These are phyloP conservation scores for Chlamydomonas reinhardtii DNA, from an alignment of 163 green algal species.

Conservation along the genomic window DNA sequence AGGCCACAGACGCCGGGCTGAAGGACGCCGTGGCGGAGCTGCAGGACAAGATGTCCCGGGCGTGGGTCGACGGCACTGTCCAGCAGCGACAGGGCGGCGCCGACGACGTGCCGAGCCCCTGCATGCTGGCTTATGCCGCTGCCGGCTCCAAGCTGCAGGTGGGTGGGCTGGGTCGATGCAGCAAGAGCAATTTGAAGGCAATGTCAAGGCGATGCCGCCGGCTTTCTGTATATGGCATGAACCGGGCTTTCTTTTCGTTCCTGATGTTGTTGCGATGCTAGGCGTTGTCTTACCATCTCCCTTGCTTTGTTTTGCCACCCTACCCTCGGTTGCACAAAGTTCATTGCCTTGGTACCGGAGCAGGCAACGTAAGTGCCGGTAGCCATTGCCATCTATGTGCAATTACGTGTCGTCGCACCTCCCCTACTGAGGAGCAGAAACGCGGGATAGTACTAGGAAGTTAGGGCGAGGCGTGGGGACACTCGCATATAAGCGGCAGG, in stretches of 20 bases:
- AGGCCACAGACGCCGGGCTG: not conserved
- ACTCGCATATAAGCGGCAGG: no score
- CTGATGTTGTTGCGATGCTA: not conserved
- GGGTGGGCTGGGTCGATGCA: no score
- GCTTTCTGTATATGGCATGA: not conserved
- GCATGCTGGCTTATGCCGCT: slow-evolving; percentile 10
- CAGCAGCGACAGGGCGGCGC: no score
- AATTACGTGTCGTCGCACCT: no score
- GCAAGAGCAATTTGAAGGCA: not conserved
- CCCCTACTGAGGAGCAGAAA: no score
- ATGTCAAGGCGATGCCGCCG: not conserved
- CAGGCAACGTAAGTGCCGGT: no score
- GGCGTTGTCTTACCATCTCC: not conserved
- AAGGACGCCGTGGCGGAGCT: not conserved
- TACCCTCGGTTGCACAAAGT: no score
- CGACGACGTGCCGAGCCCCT: not conserved
- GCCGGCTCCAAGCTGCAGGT: not conserved
- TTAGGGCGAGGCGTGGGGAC: no score
- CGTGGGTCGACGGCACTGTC: not conserved
- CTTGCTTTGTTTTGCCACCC: no score
- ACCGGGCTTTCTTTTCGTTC: not conserved
- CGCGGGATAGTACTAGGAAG: no score
- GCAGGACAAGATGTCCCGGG: not conserved
- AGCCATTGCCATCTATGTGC: no score
- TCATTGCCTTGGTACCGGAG: no score